phyloP scores from a whole-genome alignment of 2,329 filamentous ascomycete species.

The Acrocalymma vagum region DNA sequence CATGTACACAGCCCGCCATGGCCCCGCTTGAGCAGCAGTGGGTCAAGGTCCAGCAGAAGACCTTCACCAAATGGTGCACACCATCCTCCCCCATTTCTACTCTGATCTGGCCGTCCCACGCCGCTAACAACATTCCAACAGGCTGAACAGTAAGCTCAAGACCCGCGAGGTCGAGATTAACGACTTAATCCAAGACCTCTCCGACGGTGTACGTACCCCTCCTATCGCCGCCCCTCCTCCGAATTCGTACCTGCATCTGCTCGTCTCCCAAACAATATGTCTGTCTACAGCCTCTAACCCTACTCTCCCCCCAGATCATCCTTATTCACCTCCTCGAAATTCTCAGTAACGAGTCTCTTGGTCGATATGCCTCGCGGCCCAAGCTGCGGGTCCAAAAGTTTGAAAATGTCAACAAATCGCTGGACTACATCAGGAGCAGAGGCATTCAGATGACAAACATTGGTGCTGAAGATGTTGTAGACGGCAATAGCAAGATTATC shows the following conservation, averaged over 20 bases:
- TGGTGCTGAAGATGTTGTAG: constrained; percentile 96
- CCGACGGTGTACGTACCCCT: constrained; percentile 80
- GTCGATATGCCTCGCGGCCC: constrained; percentile 94
- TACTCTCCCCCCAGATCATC: constrained; percentile 69
- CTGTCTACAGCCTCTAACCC: constrained; percentile 18
- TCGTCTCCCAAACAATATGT: no score
- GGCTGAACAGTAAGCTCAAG: constrained; percentile 96
- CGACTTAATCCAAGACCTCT: constrained; percentile 87
- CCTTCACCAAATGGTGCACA: constrained; percentile 93
- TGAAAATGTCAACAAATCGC: constrained; percentile 95
- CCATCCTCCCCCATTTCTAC: constrained; percentile 15
- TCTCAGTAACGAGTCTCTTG: constrained; percentile 91
- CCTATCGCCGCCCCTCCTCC: constrained; percentile 10
- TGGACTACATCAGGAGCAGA: constrained; percentile 90
- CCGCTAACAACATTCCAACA: constrained; percentile 50
- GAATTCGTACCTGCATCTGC: constrained; percentile 6
- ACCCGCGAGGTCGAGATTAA: constrained; percentile 80
- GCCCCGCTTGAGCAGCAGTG: constrained; percentile 68
- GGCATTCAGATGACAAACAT: constrained; percentile 99
- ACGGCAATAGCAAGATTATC: constrained; percentile 97
- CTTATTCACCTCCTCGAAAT: constrained; percentile 98
- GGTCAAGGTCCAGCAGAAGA: constrained; percentile 92
- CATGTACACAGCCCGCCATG: constrained; percentile 45
- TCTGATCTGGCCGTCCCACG: constrained; percentile 14
- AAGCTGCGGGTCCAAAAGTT: constrained; percentile 96